Base-by-base conservation (phyloP, 2,329 filamentous ascomycete genomes). In the Phialophora tarda region DNA sequence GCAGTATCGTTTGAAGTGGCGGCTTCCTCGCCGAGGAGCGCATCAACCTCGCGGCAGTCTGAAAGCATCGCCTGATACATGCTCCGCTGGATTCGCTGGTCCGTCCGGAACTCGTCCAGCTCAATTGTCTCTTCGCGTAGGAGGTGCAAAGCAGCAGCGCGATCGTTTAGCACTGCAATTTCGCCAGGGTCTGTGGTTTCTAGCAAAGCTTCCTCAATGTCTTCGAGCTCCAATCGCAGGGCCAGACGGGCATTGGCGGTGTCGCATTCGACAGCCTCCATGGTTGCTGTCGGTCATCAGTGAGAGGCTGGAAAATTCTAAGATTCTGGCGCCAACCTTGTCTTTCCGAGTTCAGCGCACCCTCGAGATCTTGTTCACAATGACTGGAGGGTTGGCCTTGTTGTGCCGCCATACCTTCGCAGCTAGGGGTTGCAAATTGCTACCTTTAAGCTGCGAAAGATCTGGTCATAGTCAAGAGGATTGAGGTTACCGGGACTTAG, bases 41-140 rank as follows among this genome's bases (percentile, higher is more conserved):
- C 11, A 21, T 59, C 59, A 28, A 66, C 41, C 26, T 38, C 64
- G 7, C 21, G 48, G 53, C 50, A 56, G 44, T 67, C 65, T 3
- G 62, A 60, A n/a, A 64, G 62, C 65, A 67, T 64, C 7, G 65
- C 65, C 57, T 48, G 57, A 23, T 64, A 64, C n/a, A 64, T 62
- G 48, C 65, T 67, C 21, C 59, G 28, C 51, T 67, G 65, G 23
- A 64, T 41, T 59, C 54, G 56, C 32, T 34, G 51, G 38, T 59
- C 51, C 23, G 51, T 12, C 50, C 26, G 57, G 11, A 21, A n/a
- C 4, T 21, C 4, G 14, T 64, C 44, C 8, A 26, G 14, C 12
- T 34, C 54, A 17, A 54, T 34, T 12, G 64, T n/a, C 38, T 62
- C 65, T 28, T 59, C 21, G 3, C 54, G 30, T 14, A 64, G 65